These are phyloP conservation scores for Penicillium sp. DNA, from an alignment of 2,329 filamentous ascomycete genomes.

Conservation along the genomic window DNA sequence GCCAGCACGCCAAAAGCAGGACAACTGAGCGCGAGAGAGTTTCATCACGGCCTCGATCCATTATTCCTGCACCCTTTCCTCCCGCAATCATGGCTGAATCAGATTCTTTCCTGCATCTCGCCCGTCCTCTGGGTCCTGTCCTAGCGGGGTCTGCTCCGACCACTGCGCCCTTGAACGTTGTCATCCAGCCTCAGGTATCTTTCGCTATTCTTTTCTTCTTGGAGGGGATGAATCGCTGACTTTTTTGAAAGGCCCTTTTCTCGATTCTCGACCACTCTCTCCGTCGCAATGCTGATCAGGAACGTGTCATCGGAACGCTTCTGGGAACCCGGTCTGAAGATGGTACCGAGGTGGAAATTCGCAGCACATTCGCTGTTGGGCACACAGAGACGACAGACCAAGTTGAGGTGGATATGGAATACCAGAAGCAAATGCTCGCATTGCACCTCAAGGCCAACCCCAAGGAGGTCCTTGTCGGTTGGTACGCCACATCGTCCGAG, in stretches of 20 bases:
- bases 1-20: constrained; percentile 35
- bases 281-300: constrained; percentile 87
- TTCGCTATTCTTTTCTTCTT: background rate
- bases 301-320: constrained; percentile 94
- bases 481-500: constrained; percentile 97
- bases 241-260: constrained; percentile 61
- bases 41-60: constrained; percentile 5
- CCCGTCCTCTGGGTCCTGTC: constrained; percentile 85
- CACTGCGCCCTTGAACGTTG: constrained; percentile 89
- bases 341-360: constrained; percentile 93
- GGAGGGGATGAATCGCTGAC: constrained; percentile 22
- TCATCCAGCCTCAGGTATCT: constrained; percentile 90
- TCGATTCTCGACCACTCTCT: constrained; percentile 85
- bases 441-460: constrained; percentile 93
- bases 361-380: constrained; percentile 95
- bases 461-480: constrained; percentile 91
- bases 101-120: constrained; percentile 91
- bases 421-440: constrained; percentile 98
- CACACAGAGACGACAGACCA: constrained; percentile 99
- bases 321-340: constrained; percentile 94
- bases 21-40: constrained; percentile 23
- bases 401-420: constrained; percentile 99
- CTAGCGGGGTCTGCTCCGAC: constrained; percentile 78
- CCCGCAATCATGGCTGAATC: constrained; percentile 75
- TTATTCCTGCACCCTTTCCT: constrained; percentile 26